phyloP scores from a whole-genome alignment of 495 filamentous ascomycete species.

The Melanomma pulvis-pyrius region DNA sequence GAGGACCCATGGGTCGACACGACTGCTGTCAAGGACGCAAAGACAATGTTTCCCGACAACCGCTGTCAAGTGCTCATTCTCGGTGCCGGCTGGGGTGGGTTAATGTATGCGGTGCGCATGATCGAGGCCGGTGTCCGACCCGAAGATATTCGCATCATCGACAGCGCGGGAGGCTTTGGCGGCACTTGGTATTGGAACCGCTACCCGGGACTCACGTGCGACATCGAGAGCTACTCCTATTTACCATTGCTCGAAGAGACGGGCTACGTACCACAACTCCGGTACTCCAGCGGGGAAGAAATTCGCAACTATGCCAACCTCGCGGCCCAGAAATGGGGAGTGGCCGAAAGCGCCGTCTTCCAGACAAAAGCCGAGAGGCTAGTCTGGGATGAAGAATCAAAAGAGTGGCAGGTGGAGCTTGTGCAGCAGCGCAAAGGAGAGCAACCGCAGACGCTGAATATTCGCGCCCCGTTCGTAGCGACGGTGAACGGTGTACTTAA shows the following conservation, averaged over 20 bases:
- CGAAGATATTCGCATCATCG: slow-evolving; percentile 55
- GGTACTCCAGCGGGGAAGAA: slow-evolving; percentile 52
- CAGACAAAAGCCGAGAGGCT: slow-evolving; percentile 44
- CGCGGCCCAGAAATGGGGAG: slow-evolving; percentile 49
- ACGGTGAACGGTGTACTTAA: slow-evolving; percentile 48
- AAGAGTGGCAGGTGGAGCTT: slow-evolving; percentile 51
- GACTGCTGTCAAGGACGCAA: slow-evolving; percentile 35
- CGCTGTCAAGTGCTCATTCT: slow-evolving; percentile 34
- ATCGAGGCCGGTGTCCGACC: slow-evolving; percentile 50
- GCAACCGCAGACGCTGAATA: slow-evolving; percentile 27
- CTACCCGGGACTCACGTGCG: slow-evolving; percentile 56
- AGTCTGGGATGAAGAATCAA: slow-evolving; percentile 50
- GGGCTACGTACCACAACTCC: slow-evolving; percentile 56
- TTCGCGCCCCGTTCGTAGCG: slow-evolving; percentile 48
- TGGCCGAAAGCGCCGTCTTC: slow-evolving; percentile 55
- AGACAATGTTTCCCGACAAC: slow-evolving; percentile 46
- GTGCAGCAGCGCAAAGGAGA: slow-evolving; percentile 38
- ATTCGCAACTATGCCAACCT: slow-evolving; percentile 51
- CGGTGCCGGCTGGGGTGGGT: slow-evolving; percentile 57
- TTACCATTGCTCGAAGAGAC: slow-evolving; percentile 65
- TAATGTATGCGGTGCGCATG: slow-evolving; percentile 54
- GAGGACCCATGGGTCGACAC: slow-evolving; percentile 51
- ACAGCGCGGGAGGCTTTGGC: slow-evolving; percentile 54
- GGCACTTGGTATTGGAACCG: slow-evolving; percentile 63
- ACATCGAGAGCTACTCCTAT: slow-evolving; percentile 56